Evolutionary conservation across 495 filamentous ascomycete genomes (phyloP), one percentile per base, ranked within the genome.

Genomic region (Lasiosphaeris hirsuta): DNA sequence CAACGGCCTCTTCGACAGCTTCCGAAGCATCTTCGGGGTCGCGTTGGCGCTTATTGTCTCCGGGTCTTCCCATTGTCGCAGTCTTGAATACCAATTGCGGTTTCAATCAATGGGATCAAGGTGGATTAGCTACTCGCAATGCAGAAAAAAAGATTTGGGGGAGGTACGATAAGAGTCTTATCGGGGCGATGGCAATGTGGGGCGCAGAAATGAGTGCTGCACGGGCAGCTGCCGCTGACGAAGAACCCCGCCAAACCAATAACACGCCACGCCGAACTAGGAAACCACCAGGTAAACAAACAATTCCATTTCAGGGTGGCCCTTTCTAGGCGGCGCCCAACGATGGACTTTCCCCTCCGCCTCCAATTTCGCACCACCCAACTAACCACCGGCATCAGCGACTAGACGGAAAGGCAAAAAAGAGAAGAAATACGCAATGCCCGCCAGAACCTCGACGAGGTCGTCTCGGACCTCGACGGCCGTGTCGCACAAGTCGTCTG

Each of bases 401-500:
- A 44, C 17, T 42, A 49, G 7, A 60, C 48, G 36, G 10, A 37
- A 39, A 56, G 33, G 33, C n/a, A 11, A 34, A 59, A 23, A 51
- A 42, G 44, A 10, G 50, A 41, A 55, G 18, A 39, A 10, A 14
- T 34, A 45, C 49, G 54, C 18, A 41, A 68, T 70, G 66, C 59
- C 68, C 45, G 45, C 66, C 40, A 15, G 59, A 58, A 54, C 60
- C 52, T 79, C 84, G 57, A 63, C 70, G 36, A 70, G 75, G 56
- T 73, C 77, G 5, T 69, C 81, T 67, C 79, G 84, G 61, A 75
- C 76, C 3, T 81, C 82, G 30, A 65, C 63, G 42, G 74, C 79
- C 30, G 70, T 77, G 15, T 81, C 83, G 30, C 78, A 80, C 63
- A 86, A 84, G 68, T 72, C 79, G 19, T 86, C 86, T 13, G 70